Evolutionary conservation across 192 early-diverging fungal species (phyloP).

Genomic region (Pilobolus umbonatus): DNA sequence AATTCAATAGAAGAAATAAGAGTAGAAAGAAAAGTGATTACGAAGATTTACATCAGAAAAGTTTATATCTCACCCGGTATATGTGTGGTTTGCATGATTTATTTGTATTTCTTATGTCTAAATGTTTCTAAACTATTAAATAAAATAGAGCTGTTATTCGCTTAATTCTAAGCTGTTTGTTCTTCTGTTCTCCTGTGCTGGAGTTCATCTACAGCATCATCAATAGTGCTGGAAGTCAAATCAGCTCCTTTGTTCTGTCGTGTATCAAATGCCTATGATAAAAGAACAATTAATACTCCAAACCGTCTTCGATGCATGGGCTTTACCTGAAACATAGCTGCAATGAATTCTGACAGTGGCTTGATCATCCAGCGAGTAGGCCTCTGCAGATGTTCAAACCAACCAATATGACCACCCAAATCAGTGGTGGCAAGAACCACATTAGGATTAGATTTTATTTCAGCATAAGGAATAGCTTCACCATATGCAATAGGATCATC

Average conservation of each 20-base stretch:
- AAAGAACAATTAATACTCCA: not conserved
- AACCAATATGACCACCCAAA: conserved; percentile 90
- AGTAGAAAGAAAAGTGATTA: too few species aligned
- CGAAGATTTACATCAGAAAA: too few species aligned
- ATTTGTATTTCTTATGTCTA: too few species aligned
- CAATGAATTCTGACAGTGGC: conserved; percentile 63
- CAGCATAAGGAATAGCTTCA: conserved; percentile 68
- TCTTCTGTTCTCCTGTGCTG: not conserved
- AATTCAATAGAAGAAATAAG: too few species aligned
- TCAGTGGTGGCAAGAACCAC: conserved; percentile 76
- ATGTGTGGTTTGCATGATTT: too few species aligned
- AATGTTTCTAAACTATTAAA: too few species aligned
- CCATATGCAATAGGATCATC: conserved; percentile 86
- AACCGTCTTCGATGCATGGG: not conserved
- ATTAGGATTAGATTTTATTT: conserved; percentile 73
- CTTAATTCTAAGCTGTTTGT: not conserved
- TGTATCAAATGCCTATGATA: conserved; percentile 13
- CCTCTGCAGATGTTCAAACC: conserved; percentile 57
- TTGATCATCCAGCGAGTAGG: conserved; percentile 59
- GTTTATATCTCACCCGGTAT: too few species aligned
- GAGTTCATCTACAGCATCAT: conserved; percentile 15
- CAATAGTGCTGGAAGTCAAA: not conserved
- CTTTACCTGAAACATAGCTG: conserved; percentile 44
- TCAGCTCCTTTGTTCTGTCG: not conserved
- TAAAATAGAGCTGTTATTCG: too few species aligned